Conservation (phyloP, 2,329 filamentous ascomycete species). For the Aspergillus unguis region DNA sequence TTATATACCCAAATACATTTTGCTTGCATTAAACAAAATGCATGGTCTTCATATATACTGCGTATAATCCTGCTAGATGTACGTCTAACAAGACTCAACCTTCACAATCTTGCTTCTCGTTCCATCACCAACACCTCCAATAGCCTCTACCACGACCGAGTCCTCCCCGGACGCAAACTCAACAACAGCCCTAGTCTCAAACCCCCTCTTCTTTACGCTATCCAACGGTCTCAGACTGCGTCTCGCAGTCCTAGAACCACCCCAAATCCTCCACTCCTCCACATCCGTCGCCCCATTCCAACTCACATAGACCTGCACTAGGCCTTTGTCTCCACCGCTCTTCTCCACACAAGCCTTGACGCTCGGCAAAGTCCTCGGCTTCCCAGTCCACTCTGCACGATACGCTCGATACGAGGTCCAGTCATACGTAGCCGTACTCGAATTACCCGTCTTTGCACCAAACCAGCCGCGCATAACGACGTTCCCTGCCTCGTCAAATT, state of each 20-base stretch:
- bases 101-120: background rate
- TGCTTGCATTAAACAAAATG: background rate
- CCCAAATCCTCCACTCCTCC: background rate
- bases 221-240: background rate
- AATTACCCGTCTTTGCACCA: conserved; percentile 17
- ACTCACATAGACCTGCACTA: conserved; percentile 4
- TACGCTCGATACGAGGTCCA: conserved; percentile 29
- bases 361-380: conserved; percentile 10
- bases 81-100: background rate
- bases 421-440: background rate
- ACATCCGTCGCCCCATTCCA: conserved; percentile 9
- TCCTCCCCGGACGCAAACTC: background rate
- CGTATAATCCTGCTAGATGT: background rate
- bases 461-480: conserved; percentile 33
- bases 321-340: background rate
- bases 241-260: background rate
- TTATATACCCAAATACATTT: background rate
- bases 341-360: background rate
- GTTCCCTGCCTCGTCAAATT: conserved; percentile 26
- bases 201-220: conserved; percentile 1
- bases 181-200: conserved; percentile 7
- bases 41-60: background rate
- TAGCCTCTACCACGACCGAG: conserved; percentile 17
- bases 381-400: conserved; percentile 22
- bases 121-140: conserved; percentile 20